Base-by-base conservation (phyloP, 371 early-diverging fungal species). In the Mucor mucedo region DNA sequence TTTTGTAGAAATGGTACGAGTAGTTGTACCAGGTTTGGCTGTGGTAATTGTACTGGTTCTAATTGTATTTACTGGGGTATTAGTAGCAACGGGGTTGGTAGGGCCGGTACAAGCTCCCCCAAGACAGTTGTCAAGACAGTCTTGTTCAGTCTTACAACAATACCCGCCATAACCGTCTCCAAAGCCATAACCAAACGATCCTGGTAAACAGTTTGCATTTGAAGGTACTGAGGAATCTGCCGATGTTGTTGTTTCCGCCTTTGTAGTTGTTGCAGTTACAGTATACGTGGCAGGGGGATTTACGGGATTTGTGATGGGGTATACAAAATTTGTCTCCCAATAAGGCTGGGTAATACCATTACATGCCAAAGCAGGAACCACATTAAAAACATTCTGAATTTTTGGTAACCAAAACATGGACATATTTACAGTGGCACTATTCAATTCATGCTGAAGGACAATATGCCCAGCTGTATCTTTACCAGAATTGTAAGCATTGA, bases 401-500 rank as follows among this genome's bases (percentile, higher is more conserved):
- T 66, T 56, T 27, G 81, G 79, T 48, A 81, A 52, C 81, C 81
- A 80, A 35, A 75, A 73, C 55, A 79, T 78, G 32, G 81, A 68
- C 71, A 84, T 68, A 38, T 73, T 68, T 35, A 81, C 77, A 16
- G 81, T 81, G n/a, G 74, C 53, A 62, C 75, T 73, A 53, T 76
- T 78, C 41, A 79, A 62, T 58, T 84, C 81, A 68, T 84, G 84
- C 59, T 84, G 78, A 60, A 84, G 75, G 14, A 77, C 72, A 56
- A 79, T 69, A 45, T 77, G 80, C 21, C 86, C 86, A 2, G 44
- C 33, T 7, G 41, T 66, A 10, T 62, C 45, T 5, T 66, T 66
- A 28, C 80, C 80, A 10, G 76, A 68, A 50, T 72, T 71, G 39
- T 75, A 72, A 8, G 63, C 57, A 2, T 68, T 49, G 29, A 83